Base-by-base conservation (phyloP, 225 moss, liverwort and hornwort genomes). In the Neckera pumila region DNA sequence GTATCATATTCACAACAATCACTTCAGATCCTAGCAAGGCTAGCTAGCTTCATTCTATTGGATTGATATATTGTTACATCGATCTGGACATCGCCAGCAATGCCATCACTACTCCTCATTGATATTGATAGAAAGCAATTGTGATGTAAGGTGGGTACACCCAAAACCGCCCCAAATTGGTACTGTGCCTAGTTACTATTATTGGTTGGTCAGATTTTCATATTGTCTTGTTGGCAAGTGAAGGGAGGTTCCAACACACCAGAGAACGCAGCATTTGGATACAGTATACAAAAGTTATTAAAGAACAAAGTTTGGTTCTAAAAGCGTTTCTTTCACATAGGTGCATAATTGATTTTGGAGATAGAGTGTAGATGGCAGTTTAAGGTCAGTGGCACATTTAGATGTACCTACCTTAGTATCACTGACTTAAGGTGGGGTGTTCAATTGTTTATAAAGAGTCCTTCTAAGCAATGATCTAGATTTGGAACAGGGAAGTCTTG, bases 231-330 rank as follows among this genome's bases (percentile, higher is more conserved):
- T 40, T 40, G 14, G 14, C 8, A 40, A 70, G 25, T 25, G 4
- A 40, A 25, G 40, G 0, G 4, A 70, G 3, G 14, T 25, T 25
- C 9, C 0, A 3, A 26, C 0, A 1, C 1, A 42, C 1, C 0
- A 42, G 8, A 14, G 2, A 26, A 11, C 0, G 0, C 2, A 0
- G n/a, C n/a, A n/a, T n/a, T n/a, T n/a, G n/a, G n/a, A n/a, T n/a
- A n/a, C n/a, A n/a, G n/a, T n/a, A n/a, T n/a, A n/a, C n/a, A n/a
- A n/a, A n/a, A n/a, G n/a, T n/a, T n/a, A n/a, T n/a, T n/a, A n/a
- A n/a, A n/a, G n/a, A n/a, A n/a, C n/a, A n/a, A n/a, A n/a, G n/a
- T n/a, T n/a, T n/a, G n/a, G n/a, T n/a, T n/a, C n/a, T n/a, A n/a
- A n/a, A n/a, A n/a, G n/a, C n/a, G n/a, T n/a, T n/a, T n/a, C n/a